Base-by-base conservation (phyloP, 2,329 filamentous ascomycete genomes). In the Leptographium galeiforme region DNA sequence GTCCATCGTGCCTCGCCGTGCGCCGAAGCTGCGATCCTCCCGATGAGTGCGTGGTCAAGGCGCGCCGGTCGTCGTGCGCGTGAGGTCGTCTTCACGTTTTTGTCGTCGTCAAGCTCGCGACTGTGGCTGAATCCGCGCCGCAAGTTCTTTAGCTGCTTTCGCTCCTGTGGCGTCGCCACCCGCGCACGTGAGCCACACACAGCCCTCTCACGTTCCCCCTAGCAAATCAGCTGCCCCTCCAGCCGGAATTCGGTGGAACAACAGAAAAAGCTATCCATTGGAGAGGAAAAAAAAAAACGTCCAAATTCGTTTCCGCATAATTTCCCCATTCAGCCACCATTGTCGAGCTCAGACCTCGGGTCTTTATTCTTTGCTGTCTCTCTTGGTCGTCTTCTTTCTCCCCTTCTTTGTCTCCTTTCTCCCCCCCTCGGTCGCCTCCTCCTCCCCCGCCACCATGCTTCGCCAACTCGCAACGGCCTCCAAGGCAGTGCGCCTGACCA, bases 1-100 rank as follows among this genome's bases (percentile, higher is more conserved):
- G 59, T 81, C 76, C 77, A 81, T 79, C n/a, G 46, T 41, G 51
- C 25, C 25, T n/a, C 25, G 5, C 3, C 25, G 25, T 25, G 25
- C 25, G 11, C 18, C 14, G 38, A 25, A 14, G 11, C 8, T 11
- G 45, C 10, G 39, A 8, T 30, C 43, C 43, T 25, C 39, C 39
- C 39, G 14, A n/a, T 25, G 25, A 25, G 25, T 25, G 25, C 25
- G 25, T 25, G 25, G 25, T 25, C 25, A 25, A 25, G 5, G 25
- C 25, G 25, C 25, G 25, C 25, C 25, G 25, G 39, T n/a, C 14
- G 13, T 40, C 34, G 34, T 13, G 14, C 16, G 13, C 16, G 39
- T 11, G 40, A 44, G 18, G 43, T 45, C 11, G 12, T 45, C 25
- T 25, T 25, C 3, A 2, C 25, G 30, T 5, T 45, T 45, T 30